Percentiles rank a stretch among this genome's conserved stretches.
These are phyloP conservation scores for Plasmodium gaboni DNA, from an alignment of 169 alveolate genomes.

Conservation along the genomic window DNA sequence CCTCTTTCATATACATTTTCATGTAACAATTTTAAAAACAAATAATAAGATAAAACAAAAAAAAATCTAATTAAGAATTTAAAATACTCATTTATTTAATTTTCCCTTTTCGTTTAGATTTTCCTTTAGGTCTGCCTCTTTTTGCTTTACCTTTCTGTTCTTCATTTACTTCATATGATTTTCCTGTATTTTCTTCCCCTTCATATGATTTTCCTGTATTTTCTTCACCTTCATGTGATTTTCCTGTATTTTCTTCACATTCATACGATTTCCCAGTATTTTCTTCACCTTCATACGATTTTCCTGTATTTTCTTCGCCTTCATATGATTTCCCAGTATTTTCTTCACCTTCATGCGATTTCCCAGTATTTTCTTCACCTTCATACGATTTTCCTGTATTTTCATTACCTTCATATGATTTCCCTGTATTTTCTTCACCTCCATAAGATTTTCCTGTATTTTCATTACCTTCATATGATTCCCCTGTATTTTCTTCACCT, in stretches of 20 bases:
- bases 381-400: neutral
- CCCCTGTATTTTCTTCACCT: neutral
- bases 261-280: neutral
- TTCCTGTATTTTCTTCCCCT: too few species aligned
- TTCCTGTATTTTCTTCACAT: neutral
- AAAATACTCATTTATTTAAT: too few species aligned
- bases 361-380: neutral
- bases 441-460: neutral
- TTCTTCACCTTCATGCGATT: neutral
- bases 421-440: neutral
- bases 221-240: neutral
- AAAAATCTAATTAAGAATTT: too few species aligned
- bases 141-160: too few species aligned
- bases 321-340: neutral
- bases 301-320: neutral
- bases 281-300: neutral
- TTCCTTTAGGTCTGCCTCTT: too few species aligned
- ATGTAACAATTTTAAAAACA: too few species aligned
- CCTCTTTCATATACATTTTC: too few species aligned
- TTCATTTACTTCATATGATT: too few species aligned
- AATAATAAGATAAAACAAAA: too few species aligned
- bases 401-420: neutral
- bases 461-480: neutral
- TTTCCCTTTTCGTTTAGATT: too few species aligned
- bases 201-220: neutral